Evolutionary conservation across 2,329 filamentous ascomycete species (phyloP), one percentile per base, ranked within the genome.

Genomic region (Thelonectria discophora): DNA sequence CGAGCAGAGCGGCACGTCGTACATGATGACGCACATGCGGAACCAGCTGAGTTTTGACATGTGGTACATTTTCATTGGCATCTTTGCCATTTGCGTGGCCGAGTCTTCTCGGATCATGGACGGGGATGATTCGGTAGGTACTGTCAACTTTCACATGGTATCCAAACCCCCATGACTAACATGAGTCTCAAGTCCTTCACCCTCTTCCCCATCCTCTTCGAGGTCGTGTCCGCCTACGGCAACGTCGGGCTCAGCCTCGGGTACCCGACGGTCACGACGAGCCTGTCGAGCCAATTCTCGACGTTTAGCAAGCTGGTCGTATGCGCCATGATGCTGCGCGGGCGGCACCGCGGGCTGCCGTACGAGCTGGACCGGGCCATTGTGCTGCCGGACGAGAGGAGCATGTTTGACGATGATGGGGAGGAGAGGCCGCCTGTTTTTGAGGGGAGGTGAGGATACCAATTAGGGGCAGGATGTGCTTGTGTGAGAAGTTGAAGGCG

Each of bases 41-140:
- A 77, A 79, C 46, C 77, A 79, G 59, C 72, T 80, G 21, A 75
- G 72, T 57, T 79, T 79, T 53, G 78, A 80, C 60, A 57, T 80
- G 24, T 80, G 77, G 78, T 80, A 78, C 42, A 77, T 79, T 6
- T 78, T 78, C 11, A 57, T 79, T 5, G 78, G 77, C 1, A 70
- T 76, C 6, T 78, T 79, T 21, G 72, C 71, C 17, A 74, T 79
- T 8, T 75, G 74, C 13, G 72, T 77, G 9, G 66, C 71, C 2
- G 73, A 75, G 50, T 70, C 72, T 1, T 37, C 57, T n/a, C 67
- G 62, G 15, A 66, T 75, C 11, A 70, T 71, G 69, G 64, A 74
- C 11, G 43, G 42, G 2, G 48, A 58, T 2, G 71, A 74, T 20
- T 65, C 69, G 4, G 73, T 75, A 39, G 48, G 70, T 64, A 12